Percentiles rank a stretch among this genome's conserved stretches.
These are phyloP conservation scores for Magnolia sinica DNA, from an alignment of 164 flowering plant species.

Conservation along the genomic window DNA sequence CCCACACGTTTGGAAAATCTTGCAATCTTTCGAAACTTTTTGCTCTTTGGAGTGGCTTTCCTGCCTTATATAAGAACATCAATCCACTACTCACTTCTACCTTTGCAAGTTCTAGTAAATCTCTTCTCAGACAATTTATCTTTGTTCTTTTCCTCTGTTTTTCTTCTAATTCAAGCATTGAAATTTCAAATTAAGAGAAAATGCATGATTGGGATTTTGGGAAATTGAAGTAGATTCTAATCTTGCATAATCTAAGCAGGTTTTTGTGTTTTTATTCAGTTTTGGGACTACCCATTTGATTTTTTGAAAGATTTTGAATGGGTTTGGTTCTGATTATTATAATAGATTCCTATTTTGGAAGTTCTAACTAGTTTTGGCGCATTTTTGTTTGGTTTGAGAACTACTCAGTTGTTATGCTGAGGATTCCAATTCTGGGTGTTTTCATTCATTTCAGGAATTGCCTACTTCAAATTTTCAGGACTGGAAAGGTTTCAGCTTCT, in stretches of 20 bases:
- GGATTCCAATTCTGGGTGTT: constrained; percentile 28
- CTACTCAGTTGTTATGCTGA: constrained; percentile 2
- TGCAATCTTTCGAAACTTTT: not conserved
- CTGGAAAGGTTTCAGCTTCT: not conserved
- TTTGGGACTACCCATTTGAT: not conserved
- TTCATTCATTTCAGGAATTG: not conserved
- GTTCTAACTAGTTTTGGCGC: constrained; percentile 10
- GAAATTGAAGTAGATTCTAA: not conserved
- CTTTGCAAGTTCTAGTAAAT: no score
- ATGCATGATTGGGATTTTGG: constrained; percentile 28
- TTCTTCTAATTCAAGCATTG: constrained; percentile 1
- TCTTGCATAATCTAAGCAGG: no score
- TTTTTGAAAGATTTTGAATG: constrained; percentile 14
- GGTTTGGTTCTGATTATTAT: constrained; percentile 28
- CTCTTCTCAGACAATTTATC: not conserved
- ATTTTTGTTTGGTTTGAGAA: not conserved
- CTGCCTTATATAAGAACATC: not conserved
- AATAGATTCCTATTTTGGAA: constrained; percentile 26
- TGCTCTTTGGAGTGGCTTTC: not conserved
- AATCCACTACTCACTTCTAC: not conserved
- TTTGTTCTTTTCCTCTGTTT: not conserved
- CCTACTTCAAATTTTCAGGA: not conserved
- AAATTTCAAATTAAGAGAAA: constrained; percentile 8
- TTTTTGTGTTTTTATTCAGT: no score
- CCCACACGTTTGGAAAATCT: not conserved